A percentile compares a stretch with the other conserved stretches of the same genome.
Conservation (phyloP, 148 eudicot species). For the Rhododendron williamsianum region DNA sequence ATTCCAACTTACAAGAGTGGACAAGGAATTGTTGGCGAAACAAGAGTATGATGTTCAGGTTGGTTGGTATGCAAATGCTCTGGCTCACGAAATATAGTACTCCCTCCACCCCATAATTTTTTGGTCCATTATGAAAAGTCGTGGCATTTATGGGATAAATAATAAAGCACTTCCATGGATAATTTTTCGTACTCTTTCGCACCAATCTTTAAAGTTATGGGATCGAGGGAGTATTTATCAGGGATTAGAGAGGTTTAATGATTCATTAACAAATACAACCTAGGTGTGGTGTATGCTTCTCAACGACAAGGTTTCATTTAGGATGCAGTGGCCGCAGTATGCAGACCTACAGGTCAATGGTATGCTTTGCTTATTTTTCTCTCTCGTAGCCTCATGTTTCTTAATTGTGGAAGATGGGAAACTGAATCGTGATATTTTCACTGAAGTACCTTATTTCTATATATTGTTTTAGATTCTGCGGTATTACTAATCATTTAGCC, state of each 20-base stretch:
- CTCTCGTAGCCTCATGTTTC: neutral
- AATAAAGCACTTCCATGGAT: neutral
- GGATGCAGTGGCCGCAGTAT: constrained; percentile 83
- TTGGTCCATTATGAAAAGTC: neutral
- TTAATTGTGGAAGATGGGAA: neutral
- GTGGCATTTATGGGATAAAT: neutral
- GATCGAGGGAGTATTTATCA: neutral
- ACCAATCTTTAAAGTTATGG: neutral
- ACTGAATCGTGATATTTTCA: neutral
- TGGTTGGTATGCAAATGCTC: constrained; percentile 5
- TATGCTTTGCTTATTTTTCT: constrained; percentile 27
- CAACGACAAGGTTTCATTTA: constrained; percentile 65
- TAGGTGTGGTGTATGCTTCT: constrained; percentile 91
- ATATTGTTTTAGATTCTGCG: neutral
- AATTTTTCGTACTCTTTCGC: neutral
- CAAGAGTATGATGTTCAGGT: constrained; percentile 71
- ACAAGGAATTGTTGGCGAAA: constrained; percentile 43
- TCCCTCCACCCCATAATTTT: neutral
- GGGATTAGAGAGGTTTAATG: neutral
- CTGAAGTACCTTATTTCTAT: neutral
- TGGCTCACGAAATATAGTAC: neutral
- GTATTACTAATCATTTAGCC: neutral
- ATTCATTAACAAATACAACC: neutral
- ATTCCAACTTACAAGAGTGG: constrained; percentile 55
- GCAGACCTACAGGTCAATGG: constrained; percentile 71